Evolutionary conservation across 495 filamentous ascomycete species (phyloP).

Genomic region (Thermochaetoides thermophila): DNA sequence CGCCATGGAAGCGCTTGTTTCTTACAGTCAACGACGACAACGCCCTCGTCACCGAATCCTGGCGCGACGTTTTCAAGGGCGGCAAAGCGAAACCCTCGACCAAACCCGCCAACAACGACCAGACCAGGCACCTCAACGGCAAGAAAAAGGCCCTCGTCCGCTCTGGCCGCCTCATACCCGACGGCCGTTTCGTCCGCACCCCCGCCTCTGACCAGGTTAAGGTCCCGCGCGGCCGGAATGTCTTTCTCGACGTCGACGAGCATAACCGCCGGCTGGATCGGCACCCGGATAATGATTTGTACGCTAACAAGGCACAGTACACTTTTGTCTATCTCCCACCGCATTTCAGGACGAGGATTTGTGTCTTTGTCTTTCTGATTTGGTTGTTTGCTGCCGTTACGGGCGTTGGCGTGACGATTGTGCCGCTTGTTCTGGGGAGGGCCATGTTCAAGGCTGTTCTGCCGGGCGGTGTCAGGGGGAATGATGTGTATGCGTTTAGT

Average conservation of each 20-base stretch:
- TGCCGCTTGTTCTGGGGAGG: constrained; percentile 73
- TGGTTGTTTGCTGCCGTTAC: constrained; percentile 92
- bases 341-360: constrained; percentile 63
- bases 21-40: constrained; percentile 20
- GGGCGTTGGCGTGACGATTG: constrained; percentile 73
- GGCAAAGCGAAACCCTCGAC: constrained; percentile 20
- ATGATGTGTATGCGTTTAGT: constrained; percentile 94
- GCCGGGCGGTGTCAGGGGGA: constrained; percentile 53
- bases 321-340: constrained; percentile 83
- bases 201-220: constrained; percentile 89
- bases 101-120: constrained; percentile 6
- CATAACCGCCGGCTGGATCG: constrained; percentile 52
- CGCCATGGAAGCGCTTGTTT: constrained; percentile 21
- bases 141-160: constrained; percentile 28
- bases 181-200: constrained; percentile 78
- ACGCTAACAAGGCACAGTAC: constrained; percentile 57
- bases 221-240: constrained; percentile 64
- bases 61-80: constrained; percentile 26
- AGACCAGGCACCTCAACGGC: constrained; percentile 10
- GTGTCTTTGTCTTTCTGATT: constrained; percentile 72
- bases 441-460: constrained; percentile 53
- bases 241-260: constrained; percentile 71
- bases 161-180: constrained; percentile 31
- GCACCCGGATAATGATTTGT: constrained; percentile 37
- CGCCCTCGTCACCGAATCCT: constrained; percentile 24